Evolutionary conservation across 2,329 filamentous ascomycete genomes (phyloP).

Genomic region (Furcasterigmium furcatum): DNA sequence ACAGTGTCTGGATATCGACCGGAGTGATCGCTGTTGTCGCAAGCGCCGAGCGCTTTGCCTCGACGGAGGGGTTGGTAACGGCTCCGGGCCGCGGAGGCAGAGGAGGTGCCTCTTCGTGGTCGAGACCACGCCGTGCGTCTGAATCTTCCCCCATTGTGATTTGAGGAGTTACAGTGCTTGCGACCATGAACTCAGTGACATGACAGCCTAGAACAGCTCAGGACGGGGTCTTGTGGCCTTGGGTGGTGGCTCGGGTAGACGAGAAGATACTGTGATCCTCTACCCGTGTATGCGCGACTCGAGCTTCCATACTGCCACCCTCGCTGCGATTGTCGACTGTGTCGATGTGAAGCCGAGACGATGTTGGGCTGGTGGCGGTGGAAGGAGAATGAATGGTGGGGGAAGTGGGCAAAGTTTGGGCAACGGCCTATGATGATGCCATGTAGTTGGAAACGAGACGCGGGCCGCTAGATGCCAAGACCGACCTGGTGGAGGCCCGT

Average conservation of each 20-base stretch:
- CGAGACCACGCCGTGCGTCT: slow-evolving; percentile 17
- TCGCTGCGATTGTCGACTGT: not conserved
- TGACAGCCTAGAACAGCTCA: not conserved
- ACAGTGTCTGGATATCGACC: slow-evolving; percentile 74
- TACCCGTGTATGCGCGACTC: not conserved
- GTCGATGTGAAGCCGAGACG: too few species aligned
- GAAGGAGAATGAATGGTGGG: too few species aligned
- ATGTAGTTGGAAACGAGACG: too few species aligned
- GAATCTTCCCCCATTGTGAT: slow-evolving; percentile 20
- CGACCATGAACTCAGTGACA: not conserved
- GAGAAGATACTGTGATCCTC: not conserved
- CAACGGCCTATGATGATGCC: too few species aligned
- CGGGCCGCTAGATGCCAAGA: too few species aligned
- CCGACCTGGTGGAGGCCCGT: too few species aligned
- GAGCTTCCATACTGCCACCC: not conserved
- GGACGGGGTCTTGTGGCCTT: not conserved
- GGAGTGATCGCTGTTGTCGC: slow-evolving; percentile 84
- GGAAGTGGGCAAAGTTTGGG: too few species aligned
- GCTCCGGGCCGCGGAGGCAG: slow-evolving; percentile 45
- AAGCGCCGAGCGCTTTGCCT: slow-evolving; percentile 46
- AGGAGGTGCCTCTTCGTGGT: slow-evolving; percentile 48
- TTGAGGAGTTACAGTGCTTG: too few species aligned
- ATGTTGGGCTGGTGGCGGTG: too few species aligned
- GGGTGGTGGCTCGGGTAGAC: not conserved
- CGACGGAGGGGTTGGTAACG: slow-evolving; percentile 20